Base-by-base conservation (phyloP, 345 rosid species). In the Gossypium arboreum region DNA sequence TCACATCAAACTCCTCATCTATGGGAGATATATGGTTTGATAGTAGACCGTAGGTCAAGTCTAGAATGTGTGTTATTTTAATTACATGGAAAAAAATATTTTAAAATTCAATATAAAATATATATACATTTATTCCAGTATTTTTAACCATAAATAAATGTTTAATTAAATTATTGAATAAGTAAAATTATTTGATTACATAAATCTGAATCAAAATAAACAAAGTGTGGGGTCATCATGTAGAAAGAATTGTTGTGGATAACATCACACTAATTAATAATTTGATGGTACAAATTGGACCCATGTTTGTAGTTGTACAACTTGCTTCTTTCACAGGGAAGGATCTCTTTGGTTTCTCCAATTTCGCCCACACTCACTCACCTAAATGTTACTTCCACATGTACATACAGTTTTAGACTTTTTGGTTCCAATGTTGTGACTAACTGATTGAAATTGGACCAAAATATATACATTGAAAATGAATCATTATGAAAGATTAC, bases 1-100 rank as follows among this genome's bases (percentile, higher is more conserved):
- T 65, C 77, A 65, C 72, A 66, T 65, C 44, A 65, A 24, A 16
- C 2, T 20, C 61, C 27, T 57, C 61, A 57, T 57, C 47, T 9
- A 44, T 11, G 43, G 61, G 73, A 73, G 8, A 55, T 57, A 57
- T 22, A 22, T 57, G 29, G 4, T 48, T 15, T 34, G 78, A 73
- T 66, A 22, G 24, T 58, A 12, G 34, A 3, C 34, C 0, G 29
- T n/a, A 7, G 59, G 41, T 34, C 41, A 34, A 34, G 41, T 5
- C 41, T 34, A 5, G 41, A 4, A 34, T 5, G 41, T 5, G 41
- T 5, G 41, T 34, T 34, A 34, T 34, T 34, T 34, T 34, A 34
- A 34, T 34, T 34, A 34, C 7, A 34, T 34, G 41, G 41, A 34
- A 34, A 16, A 16, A 52, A 1, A 52, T 1, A 52, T 5, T 4